Conservation (phyloP, 2,329 filamentous ascomycete species). For the Fusarium beomiforme region DNA sequence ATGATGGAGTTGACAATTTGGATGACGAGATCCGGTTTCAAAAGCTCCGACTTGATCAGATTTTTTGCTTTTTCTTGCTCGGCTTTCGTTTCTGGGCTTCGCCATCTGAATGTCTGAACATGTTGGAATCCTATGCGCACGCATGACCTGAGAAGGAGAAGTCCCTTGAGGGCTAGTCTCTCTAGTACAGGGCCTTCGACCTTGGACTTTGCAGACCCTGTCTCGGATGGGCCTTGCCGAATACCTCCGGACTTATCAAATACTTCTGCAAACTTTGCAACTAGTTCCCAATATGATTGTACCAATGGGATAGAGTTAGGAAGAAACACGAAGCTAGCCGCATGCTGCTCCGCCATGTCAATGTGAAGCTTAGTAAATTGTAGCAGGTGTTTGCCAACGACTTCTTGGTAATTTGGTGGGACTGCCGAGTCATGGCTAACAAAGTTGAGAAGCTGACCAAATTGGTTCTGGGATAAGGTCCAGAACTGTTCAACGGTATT, state of each 20-base stretch:
- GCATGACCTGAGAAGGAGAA: conserved; percentile 84
- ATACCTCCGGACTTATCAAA: conserved; percentile 72
- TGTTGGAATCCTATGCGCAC: conserved; percentile 87
- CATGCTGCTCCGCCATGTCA: conserved; percentile 82
- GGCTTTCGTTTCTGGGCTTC: conserved; percentile 76
- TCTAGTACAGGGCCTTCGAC: conserved; percentile 75
- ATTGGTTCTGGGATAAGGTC: conserved; percentile 79
- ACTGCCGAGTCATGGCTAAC: conserved; percentile 66
- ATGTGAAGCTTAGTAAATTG: conserved; percentile 94
- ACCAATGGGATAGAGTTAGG: conserved; percentile 82
- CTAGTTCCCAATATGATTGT: conserved; percentile 85
- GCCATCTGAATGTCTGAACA: conserved; percentile 84
- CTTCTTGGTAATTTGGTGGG: conserved; percentile 63
- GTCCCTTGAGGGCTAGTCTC: conserved; percentile 82
- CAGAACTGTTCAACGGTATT: conserved; percentile 82
- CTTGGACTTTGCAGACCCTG: conserved; percentile 57
- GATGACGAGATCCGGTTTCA: conserved; percentile 80
- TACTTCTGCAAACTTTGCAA: conserved; percentile 78
- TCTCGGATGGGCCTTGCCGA: conserved; percentile 54
- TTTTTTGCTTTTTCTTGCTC: conserved; percentile 77
- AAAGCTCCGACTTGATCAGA: conserved; percentile 76
- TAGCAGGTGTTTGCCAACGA: conserved; percentile 86
- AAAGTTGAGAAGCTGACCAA: conserved; percentile 77
- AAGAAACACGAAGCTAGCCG: conserved; percentile 83
- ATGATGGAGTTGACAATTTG: conserved; percentile 88